Evolutionary conservation across 345 rosid species (phyloP).

Genomic region (Eutrema heterophyllum): DNA sequence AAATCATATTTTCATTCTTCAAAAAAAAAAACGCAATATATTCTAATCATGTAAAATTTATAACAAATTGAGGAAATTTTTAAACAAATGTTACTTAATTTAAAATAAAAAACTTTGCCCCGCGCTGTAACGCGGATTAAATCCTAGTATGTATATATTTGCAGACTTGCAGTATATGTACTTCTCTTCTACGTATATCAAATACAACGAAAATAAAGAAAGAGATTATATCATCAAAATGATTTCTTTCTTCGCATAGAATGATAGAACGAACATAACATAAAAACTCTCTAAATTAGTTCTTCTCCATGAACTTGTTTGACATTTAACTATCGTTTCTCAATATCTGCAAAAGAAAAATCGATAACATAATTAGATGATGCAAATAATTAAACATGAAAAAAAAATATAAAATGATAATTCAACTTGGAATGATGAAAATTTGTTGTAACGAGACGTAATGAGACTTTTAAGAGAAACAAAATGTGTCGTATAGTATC

Average conservation of each 20-base stretch:
- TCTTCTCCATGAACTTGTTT: neutral
- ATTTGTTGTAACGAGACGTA: neutral
- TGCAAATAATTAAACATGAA: neutral
- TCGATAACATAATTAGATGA: neutral
- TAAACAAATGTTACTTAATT: too few relatives aligned
- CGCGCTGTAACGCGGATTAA: too few relatives aligned
- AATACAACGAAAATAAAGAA: neutral
- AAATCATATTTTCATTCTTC: too few relatives aligned
- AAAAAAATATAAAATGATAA: too few relatives aligned
- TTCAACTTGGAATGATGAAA: neutral
- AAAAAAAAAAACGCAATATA: too few relatives aligned
- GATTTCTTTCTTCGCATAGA: neutral
- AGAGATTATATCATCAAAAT: neutral
- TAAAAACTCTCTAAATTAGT: neutral
- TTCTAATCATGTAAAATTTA: too few relatives aligned
- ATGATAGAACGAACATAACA: neutral
- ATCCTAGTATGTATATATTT: too few relatives aligned
- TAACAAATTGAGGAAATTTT: too few relatives aligned
- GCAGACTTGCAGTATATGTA: neutral
- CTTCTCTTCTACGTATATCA: neutral
- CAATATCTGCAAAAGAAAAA: neutral
- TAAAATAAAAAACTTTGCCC: too few relatives aligned
- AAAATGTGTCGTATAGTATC: neutral
- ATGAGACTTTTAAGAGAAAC: neutral
- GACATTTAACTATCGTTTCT: neutral